Evolutionary conservation across 768 basidiomycete genomes (phyloP).

Genomic region (Leccinellum luteum): DNA sequence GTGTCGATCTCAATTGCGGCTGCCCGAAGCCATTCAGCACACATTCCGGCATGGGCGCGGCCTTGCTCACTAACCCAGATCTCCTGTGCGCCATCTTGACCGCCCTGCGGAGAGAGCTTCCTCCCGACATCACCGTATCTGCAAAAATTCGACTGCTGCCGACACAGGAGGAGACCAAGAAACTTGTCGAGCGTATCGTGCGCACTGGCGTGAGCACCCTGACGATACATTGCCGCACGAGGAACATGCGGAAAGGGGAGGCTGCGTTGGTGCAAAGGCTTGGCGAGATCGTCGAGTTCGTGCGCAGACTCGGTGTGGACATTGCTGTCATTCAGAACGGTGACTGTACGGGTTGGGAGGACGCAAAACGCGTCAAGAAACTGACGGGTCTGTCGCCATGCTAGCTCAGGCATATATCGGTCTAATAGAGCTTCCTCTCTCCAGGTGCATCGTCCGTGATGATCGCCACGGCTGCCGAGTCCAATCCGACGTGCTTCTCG

Average conservation of each 20-base stretch:
- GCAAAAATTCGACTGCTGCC: conserved; percentile 92
- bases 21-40: conserved; percentile 97
- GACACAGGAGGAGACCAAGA: conserved; percentile 82
- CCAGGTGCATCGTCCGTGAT: conserved; percentile 86
- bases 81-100: conserved; percentile 85
- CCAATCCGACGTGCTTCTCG: conserved; percentile 88
- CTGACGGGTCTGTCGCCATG: conserved; percentile 58
- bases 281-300: conserved; percentile 83
- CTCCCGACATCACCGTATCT: conserved; percentile 79
- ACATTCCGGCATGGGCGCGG: conserved; percentile 94
- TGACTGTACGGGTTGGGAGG: conserved; percentile 78
- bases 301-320: conserved; percentile 66
- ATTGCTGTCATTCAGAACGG: conserved; percentile 95
- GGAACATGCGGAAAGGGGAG: conserved; percentile 85
- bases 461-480: conserved; percentile 94
- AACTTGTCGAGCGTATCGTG: conserved; percentile 85
- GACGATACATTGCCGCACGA: conserved; percentile 94
- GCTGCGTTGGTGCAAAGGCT: conserved; percentile 75
- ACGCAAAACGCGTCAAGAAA: conserved; percentile 70
- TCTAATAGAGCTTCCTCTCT: not conserved
- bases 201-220: conserved; percentile 84
- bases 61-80: conserved; percentile 88
- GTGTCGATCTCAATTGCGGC: conserved; percentile 96
- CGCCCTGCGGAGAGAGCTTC: conserved; percentile 69
- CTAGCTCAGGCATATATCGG: not conserved